Conservation (phyloP, 805 yeast genomes). For the Kurtzmaniella fragi region DNA sequence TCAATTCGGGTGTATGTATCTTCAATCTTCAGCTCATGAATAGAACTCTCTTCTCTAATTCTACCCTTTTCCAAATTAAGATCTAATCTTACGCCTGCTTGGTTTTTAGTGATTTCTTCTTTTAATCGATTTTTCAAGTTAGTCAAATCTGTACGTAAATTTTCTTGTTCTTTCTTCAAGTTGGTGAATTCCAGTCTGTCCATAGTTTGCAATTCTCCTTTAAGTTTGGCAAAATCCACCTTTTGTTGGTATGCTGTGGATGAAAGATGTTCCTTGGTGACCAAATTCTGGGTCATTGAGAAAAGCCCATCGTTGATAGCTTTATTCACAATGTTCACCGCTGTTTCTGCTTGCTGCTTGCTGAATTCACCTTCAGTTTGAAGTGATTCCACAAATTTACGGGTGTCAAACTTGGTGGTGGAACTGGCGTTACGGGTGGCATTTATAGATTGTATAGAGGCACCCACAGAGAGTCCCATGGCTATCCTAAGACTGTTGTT, state of each 20-base stretch:
- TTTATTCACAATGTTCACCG: constrained; percentile 64
- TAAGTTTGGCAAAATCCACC: constrained; percentile 91
- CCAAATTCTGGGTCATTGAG: constrained; percentile 69
- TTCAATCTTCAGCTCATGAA: constrained; percentile 87
- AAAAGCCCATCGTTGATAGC: constrained; percentile 79
- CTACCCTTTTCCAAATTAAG: constrained; percentile 92
- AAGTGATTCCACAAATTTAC: constrained; percentile 61
- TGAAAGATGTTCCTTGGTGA: constrained; percentile 78
- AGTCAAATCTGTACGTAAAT: constrained; percentile 77
- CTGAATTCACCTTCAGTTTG: constrained; percentile 65
- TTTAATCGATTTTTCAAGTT: constrained; percentile 77
- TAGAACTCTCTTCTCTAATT: constrained; percentile 88
- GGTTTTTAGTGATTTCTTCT: constrained; percentile 87
- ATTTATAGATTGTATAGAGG: not conserved
- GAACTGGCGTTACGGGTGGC: constrained; percentile 14
- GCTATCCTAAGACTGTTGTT: too few relatives aligned
- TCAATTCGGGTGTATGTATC: constrained; percentile 94
- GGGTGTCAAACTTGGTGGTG: constrained; percentile 65
- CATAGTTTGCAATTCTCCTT: constrained; percentile 84
- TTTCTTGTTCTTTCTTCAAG: constrained; percentile 81
- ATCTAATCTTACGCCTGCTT: constrained; percentile 87
- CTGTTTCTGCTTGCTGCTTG: constrained; percentile 71
- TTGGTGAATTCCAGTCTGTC: constrained; percentile 82
- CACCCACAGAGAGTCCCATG: not conserved
- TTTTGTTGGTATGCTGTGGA: constrained; percentile 91